A percentile compares a stretch with the other conserved stretches of the same genome.
These are phyloP conservation scores for Perkinsus marinus DNA, from an alignment of 169 alveolate species.

Conservation along the genomic window DNA sequence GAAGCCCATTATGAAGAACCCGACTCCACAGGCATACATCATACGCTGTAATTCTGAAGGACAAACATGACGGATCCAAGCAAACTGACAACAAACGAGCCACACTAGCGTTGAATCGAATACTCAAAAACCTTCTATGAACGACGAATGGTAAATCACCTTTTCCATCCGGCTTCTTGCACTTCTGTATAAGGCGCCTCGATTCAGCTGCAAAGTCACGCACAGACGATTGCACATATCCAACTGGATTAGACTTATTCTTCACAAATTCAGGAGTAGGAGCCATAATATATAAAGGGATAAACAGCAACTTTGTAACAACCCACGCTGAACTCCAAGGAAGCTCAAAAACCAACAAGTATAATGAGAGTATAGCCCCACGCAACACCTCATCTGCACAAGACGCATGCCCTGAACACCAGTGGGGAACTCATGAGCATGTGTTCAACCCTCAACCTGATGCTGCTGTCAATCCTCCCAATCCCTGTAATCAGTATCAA, in stretches of 20 bases:
- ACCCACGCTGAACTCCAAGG: not conserved
- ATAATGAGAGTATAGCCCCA: not conserved
- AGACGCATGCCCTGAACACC: not conserved
- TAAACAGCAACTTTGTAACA: not conserved
- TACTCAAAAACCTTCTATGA: not conserved
- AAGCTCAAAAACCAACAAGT: too few species aligned
- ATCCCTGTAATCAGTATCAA: not conserved
- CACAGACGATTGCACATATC: slow-evolving; percentile 30
- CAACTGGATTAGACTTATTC: slow-evolving; percentile 24
- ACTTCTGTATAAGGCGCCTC: slow-evolving; percentile 50
- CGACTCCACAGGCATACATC: slow-evolving; percentile 56
- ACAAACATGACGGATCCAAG: not conserved
- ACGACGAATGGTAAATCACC: slow-evolving; percentile 35
- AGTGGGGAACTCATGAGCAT: not conserved
- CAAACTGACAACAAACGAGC: not conserved
- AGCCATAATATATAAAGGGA: not conserved
- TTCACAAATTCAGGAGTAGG: slow-evolving; percentile 23
- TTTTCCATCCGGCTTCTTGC: slow-evolving; percentile 68
- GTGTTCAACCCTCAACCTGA: not conserved
- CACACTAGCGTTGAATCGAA: not conserved
- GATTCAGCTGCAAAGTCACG: slow-evolving; percentile 51
- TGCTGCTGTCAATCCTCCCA: not conserved
- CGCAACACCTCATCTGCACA: not conserved
- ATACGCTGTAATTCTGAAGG: slow-evolving; percentile 47
- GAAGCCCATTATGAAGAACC: slow-evolving; percentile 69